phyloP scores from a whole-genome alignment of 1,284 basidiomycete genomes.

The Golubevia sp. region DNA sequence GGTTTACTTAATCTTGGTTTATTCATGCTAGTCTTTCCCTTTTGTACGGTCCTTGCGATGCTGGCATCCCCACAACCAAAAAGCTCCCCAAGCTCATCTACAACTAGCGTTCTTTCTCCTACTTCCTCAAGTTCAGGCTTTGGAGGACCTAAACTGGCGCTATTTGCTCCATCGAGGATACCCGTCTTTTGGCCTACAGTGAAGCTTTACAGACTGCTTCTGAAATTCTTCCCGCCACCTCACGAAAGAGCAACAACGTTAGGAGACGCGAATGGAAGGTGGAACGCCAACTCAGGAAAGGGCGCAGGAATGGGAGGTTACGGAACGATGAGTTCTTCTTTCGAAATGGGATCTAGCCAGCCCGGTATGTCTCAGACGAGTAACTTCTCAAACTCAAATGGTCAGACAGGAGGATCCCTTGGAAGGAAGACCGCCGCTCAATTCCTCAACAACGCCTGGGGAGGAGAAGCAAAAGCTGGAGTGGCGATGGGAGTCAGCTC shows the following conservation, averaged over 20 bases:
- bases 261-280: background rate
- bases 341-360: background rate
- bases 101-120: constrained; percentile 8
- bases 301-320: background rate
- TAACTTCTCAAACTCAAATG: background rate
- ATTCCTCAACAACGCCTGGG: background rate
- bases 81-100: background rate
- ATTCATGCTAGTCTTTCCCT: constrained; percentile 57
- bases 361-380: background rate
- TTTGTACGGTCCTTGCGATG: constrained; percentile 54
- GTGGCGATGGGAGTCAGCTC: background rate
- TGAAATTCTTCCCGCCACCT: constrained; percentile 6
- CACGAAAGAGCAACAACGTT: background rate
- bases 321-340: background rate
- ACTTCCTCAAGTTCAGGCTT: constrained; percentile 12
- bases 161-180: constrained; percentile 41
- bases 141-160: constrained; percentile 20
- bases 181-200: constrained; percentile 55
- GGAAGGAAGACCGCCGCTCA: background rate
- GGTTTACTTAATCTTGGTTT: constrained; percentile 56
- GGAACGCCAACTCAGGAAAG: background rate
- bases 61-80: constrained; percentile 47
- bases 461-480: background rate
- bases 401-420: background rate
- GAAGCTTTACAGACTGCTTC: constrained; percentile 9